Percentiles rank a stretch among this genome's conserved stretches.
These are phyloP conservation scores for Colletotrichum aenigma DNA, from an alignment of 2,329 filamentous ascomycete genomes.

Conservation along the genomic window DNA sequence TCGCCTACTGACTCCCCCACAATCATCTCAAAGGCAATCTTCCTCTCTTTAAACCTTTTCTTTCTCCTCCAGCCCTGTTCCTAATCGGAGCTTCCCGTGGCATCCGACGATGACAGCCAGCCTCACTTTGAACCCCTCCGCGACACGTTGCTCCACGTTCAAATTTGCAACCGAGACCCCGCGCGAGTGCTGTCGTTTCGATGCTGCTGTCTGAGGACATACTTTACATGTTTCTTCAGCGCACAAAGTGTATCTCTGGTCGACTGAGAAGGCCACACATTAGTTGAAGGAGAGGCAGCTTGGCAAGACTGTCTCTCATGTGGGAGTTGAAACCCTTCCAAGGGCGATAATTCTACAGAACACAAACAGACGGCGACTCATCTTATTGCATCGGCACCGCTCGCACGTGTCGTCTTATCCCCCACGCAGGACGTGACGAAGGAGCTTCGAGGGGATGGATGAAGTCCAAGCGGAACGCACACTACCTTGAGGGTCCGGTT, in stretches of 20 bases:
- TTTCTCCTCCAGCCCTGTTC: not conserved
- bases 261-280: not conserved
- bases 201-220: not conserved
- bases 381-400: not conserved
- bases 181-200: not conserved
- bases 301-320: not conserved
- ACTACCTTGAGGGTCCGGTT: not conserved
- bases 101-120: not conserved
- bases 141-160: not conserved
- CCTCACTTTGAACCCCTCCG: not conserved
- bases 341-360: not conserved
- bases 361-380: not conserved
- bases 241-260: not conserved
- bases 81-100: not conserved
- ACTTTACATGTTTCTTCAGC: not conserved
- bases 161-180: not conserved
- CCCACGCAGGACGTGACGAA: not conserved
- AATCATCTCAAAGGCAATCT: not conserved
- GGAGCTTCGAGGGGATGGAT: not conserved
- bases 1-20: not conserved
- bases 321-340: not conserved
- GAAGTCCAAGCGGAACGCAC: not conserved
- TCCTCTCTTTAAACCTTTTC: not conserved
- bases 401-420: constrained; percentile 1
- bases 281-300: not conserved